Percentiles rank a stretch among this genome's conserved stretches.
phyloP scores from a whole-genome alignment of 192 early-diverging fungal species.

The Pecoramyces ruminantium region DNA sequence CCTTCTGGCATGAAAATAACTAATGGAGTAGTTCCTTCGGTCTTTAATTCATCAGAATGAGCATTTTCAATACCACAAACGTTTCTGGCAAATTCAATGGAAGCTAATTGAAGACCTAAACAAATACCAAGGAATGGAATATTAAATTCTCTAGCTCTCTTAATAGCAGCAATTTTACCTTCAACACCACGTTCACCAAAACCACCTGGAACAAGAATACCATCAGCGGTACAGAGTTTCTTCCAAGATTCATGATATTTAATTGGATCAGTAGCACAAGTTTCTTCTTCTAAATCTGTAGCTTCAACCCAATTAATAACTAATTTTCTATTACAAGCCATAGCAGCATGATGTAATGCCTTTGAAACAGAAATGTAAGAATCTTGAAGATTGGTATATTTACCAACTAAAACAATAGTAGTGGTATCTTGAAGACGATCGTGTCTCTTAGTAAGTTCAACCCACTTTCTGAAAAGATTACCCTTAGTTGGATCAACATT shows the following conservation, averaged over 20 bases:
- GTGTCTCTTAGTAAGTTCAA: constrained; percentile 54
- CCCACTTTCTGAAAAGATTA: constrained; percentile 71
- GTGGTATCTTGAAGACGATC: constrained; percentile 64
- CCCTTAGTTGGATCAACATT: constrained; percentile 35
- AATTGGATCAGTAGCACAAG: constrained; percentile 59
- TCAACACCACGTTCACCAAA: constrained; percentile 94
- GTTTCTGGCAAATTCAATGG: constrained; percentile 92
- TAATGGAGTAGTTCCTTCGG: constrained; percentile 51
- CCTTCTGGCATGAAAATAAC: constrained; percentile 98
- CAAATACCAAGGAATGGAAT: constrained; percentile 97
- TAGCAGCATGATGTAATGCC: constrained; percentile 81
- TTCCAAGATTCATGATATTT: constrained; percentile 96
- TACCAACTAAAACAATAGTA: constrained; percentile 53
- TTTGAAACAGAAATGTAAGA: constrained; percentile 83
- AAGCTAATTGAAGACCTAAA: constrained; percentile 90
- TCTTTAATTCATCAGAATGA: constrained; percentile 71
- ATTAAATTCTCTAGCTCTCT: constrained; percentile 94
- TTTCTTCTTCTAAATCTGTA: constrained; percentile 63
- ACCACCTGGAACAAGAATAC: constrained; percentile 94
- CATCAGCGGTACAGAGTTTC: constrained; percentile 65
- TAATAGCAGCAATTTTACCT: constrained; percentile 85
- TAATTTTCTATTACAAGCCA: constrained; percentile 72
- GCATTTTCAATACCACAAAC: constrained; percentile 64
- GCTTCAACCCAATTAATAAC: constrained; percentile 82
- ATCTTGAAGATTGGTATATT: constrained; percentile 5